These are phyloP conservation scores for Phlebiopsis flavidoalba DNA, from an alignment of 768 basidiomycete genomes.

Conservation along the genomic window DNA sequence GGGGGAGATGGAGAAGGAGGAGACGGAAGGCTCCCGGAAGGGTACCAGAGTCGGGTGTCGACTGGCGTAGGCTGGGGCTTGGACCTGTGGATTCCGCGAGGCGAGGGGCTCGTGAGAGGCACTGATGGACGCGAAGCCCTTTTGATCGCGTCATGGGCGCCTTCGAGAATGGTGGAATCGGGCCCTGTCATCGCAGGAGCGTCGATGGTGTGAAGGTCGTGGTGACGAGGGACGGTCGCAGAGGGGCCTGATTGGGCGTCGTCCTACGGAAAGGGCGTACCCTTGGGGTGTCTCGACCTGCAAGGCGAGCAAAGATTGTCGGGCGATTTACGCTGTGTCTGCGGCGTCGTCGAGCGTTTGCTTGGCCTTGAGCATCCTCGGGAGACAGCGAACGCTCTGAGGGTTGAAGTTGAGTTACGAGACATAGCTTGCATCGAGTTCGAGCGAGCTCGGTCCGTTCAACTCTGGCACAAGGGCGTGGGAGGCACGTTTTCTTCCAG, in stretches of 20 bases:
- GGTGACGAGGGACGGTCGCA: not conserved
- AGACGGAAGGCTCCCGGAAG: not conserved
- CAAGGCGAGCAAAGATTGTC: not conserved
- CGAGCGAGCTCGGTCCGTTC: not conserved
- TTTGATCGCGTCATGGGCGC: not conserved
- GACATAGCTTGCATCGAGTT: not conserved
- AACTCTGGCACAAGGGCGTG: not conserved
- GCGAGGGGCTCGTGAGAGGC: not conserved
- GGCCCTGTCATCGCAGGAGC: not conserved
- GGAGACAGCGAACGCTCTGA: not conserved
- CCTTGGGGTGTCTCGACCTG: not conserved
- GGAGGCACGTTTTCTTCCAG: slow-evolving; percentile 1
- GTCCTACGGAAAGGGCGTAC: not conserved
- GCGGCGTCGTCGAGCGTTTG: slow-evolving; percentile 3
- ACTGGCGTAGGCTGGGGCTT: not conserved
- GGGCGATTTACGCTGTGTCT: not conserved
- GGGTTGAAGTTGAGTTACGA: not conserved
- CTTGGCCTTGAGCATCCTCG: not conserved
- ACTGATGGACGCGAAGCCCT: not conserved
- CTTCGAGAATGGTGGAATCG: not conserved
- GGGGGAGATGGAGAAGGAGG: not conserved
- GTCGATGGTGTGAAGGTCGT: not conserved
- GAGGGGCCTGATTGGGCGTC: not conserved
- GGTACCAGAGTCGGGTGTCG: not conserved
- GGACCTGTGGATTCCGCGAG: slow-evolving; percentile 1